Base-by-base conservation (phyloP, 225 moss, liverwort and hornwort species). In the Asterella californica region DNA sequence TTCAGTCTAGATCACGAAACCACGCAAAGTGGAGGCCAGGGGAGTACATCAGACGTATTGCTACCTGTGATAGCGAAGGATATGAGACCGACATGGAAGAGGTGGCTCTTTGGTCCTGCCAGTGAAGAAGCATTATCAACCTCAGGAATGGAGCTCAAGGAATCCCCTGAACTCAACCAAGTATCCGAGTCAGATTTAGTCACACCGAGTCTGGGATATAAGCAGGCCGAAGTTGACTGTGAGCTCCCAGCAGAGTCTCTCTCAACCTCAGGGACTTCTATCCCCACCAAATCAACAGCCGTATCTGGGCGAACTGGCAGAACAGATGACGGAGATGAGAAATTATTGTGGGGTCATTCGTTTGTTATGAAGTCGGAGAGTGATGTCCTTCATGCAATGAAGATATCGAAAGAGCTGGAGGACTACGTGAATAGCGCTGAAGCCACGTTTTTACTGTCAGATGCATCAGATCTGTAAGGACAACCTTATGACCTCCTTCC, bases 61-160 rank as follows among this genome's bases (percentile, higher is more conserved):
- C 14, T 30, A 32, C 66, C 65, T 29, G 46, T 42, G 47, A 29
- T 63, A 64, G 63, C 47, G 63, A 77, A 64, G 66, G 72, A 80
- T 42, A 29, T 7, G 22, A 69, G 36, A 45, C 42, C 72, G 18
- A 60, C 77, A 69, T 84, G 77, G 81, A 78, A 59, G 61, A 57
- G 42, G 63, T 84, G 70, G 81, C 78, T 84, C 74, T 81, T 78
- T 59, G 84, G 81, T 72, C 9, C 76, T 27, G 48, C 32, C 11
- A 59, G 24, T 14, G 74, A 59, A 29, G 74, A 73, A 45, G 46
- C 70, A 62, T 72, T 47, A 22, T 52, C 69, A 45, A 18, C 45
- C 14, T 33, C 65, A 14, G 32, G 22, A 65, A 9, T 33, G 30
- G 47, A 71, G 12, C 9, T 54, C 60, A 55, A 25, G 57, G 33